Percentiles rank a stretch among this genome's conserved stretches.
These are phyloP conservation scores for Arthrobotrys sphaeroides DNA, from an alignment of 2,329 filamentous ascomycete genomes.

Conservation along the genomic window DNA sequence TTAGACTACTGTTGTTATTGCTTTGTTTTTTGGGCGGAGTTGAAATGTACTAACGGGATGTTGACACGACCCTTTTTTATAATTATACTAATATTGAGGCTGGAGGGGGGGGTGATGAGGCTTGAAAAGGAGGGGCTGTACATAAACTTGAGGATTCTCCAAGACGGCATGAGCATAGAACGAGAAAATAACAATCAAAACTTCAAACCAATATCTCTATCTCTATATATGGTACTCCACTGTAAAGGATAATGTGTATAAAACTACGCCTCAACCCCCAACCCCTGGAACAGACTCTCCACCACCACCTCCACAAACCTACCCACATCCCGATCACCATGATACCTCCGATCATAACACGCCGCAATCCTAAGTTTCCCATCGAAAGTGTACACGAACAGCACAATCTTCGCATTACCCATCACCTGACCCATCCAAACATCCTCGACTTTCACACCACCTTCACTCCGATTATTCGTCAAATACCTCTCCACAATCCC, in stretches of 20 bases:
- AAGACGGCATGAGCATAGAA: not conserved
- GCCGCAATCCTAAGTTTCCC: not conserved
- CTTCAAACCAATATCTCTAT: not conserved
- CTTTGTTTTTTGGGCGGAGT: slow-evolving; percentile 2
- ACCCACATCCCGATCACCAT: not conserved
- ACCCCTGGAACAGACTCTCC: not conserved
- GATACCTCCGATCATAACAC: slow-evolving; percentile 8
- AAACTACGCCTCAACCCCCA: not conserved
- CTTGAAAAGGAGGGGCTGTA: not conserved
- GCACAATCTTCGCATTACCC: not conserved
- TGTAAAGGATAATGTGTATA: not conserved
- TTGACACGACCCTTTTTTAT: not conserved
- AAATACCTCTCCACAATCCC: slow-evolving; percentile 10
- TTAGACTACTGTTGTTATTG: not conserved
- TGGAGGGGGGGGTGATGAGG: not conserved
- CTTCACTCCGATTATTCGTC: not conserved
- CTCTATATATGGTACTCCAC: not conserved
- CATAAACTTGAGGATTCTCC: not conserved
- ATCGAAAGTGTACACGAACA: slow-evolving; percentile 8
- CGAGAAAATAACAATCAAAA: not conserved
- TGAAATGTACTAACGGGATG: not conserved
- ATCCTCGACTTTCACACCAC: not conserved
- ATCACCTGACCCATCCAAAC: not conserved
- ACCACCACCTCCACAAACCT: not conserved
- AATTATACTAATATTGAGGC: not conserved